Percentiles rank a stretch among this genome's conserved stretches.
Evolutionary conservation across 768 basidiomycete genomes (phyloP).

Genomic region (Kwoniella sp.): DNA sequence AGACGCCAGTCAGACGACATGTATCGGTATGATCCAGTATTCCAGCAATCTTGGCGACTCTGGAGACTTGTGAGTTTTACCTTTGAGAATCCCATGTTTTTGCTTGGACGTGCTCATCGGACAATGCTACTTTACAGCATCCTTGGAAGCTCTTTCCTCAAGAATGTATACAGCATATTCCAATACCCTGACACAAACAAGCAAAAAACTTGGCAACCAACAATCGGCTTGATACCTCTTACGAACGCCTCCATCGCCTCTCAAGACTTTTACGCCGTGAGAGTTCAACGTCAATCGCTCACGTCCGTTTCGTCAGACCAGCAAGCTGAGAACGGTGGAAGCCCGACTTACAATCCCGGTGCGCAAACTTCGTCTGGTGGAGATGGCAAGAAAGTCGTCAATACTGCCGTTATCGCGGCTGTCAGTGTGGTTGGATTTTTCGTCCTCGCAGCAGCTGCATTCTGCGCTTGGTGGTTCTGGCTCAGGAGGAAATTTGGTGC

Average conservation of each 20-base stretch:
- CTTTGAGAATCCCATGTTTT: too few species aligned
- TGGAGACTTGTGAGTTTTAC: conserved; percentile 44
- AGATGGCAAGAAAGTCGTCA: conserved; percentile 30
- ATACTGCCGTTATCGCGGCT: conserved; percentile 45
- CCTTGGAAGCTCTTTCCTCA: conserved; percentile 52
- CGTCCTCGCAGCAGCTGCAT: conserved; percentile 46
- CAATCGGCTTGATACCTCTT: conserved; percentile 47
- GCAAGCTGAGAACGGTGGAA: conserved; percentile 24
- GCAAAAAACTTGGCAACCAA: conserved; percentile 44
- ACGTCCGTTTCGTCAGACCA: conserved; percentile 31
- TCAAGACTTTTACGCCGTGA: conserved; percentile 54
- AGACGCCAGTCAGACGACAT: conserved; percentile 45
- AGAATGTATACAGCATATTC: conserved; percentile 53
- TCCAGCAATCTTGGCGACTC: conserved; percentile 36
- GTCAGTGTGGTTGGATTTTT: conserved; percentile 48
- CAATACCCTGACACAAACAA: conserved; percentile 38
- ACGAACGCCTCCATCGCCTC: conserved; percentile 50
- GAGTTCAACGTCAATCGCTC: conserved; percentile 41
- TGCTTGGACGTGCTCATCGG: too few species aligned
- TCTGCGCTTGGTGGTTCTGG: conserved; percentile 56
- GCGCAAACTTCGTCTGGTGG: conserved; percentile 15
- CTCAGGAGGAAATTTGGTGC: conserved; percentile 47
- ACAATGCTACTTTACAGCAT: conserved; percentile 29
- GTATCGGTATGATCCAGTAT: conserved; percentile 54
- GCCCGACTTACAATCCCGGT: conserved; percentile 18